These are phyloP conservation scores for Penicillium goetzii DNA, from an alignment of 495 filamentous ascomycete species.

Conservation along the genomic window DNA sequence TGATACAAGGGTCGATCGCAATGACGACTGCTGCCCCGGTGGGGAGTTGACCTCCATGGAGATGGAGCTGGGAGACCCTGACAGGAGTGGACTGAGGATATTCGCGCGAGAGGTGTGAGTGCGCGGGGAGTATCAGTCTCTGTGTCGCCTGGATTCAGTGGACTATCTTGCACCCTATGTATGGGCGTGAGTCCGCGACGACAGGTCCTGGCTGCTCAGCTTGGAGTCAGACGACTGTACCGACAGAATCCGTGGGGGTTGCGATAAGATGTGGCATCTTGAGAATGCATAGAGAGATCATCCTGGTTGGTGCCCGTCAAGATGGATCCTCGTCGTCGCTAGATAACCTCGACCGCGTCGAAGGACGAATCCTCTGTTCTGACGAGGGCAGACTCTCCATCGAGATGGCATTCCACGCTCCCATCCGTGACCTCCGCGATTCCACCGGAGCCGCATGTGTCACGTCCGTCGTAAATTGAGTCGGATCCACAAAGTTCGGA, in stretches of 20 bases:
- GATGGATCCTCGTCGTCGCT: slow-evolving; percentile 22
- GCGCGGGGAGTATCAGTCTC: background rate
- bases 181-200: background rate
- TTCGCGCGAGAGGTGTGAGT: background rate
- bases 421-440: slow-evolving; percentile 18
- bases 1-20: background rate
- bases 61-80: no score
- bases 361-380: slow-evolving; percentile 32
- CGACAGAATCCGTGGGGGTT: background rate
- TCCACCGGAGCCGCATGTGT: slow-evolving; percentile 39
- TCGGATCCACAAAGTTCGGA: slow-evolving; percentile 45
- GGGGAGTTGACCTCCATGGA: no score
- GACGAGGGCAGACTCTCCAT: slow-evolving; percentile 40
- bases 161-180: background rate
- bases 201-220: background rate
- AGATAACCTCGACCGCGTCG: slow-evolving; percentile 22
- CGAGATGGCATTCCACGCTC: slow-evolving; percentile 37
- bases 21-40: no score
- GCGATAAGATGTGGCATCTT: background rate
- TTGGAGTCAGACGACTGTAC: background rate
- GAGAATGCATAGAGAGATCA: background rate
- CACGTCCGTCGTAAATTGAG: slow-evolving; percentile 41
- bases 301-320: slow-evolving; percentile 12
- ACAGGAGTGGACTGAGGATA: background rate
- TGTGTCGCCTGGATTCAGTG: background rate